Evolutionary conservation across 345 rosid genomes (phyloP).

Genomic region (Litchi chinensis): DNA sequence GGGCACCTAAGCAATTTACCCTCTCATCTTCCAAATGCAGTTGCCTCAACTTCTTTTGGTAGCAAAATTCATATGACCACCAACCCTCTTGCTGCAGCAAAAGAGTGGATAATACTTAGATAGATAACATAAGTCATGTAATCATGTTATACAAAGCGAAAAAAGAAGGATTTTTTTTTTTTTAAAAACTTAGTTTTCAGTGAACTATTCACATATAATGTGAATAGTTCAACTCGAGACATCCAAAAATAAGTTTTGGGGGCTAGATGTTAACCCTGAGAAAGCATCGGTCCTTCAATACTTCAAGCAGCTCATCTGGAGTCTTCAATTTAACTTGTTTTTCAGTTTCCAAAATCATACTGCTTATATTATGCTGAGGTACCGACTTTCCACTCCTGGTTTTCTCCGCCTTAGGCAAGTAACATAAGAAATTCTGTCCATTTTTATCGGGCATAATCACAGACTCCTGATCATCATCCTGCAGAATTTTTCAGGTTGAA

Average conservation of each 20-base stretch:
- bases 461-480: constrained; percentile 83
- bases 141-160: not conserved
- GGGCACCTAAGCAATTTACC: constrained; percentile 38
- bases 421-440: constrained; percentile 67
- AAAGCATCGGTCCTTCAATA: constrained; percentile 61
- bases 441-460: constrained; percentile 64
- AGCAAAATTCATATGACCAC: constrained; percentile 98
- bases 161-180: not conserved
- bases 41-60: constrained; percentile 56
- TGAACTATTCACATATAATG: not conserved
- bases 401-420: constrained; percentile 82
- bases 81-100: constrained; percentile 93
- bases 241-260: not conserved
- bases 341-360: constrained; percentile 80
- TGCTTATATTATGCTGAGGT: constrained; percentile 57
- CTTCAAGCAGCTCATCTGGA: constrained; percentile 88
- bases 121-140: not conserved
- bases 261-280: constrained; percentile 48
- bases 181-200: not conserved
- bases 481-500: constrained; percentile 18
- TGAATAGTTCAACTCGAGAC: constrained; percentile 5
- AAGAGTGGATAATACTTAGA: not conserved
- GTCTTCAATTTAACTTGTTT: constrained; percentile 72
- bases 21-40: constrained; percentile 72
- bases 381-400: constrained; percentile 47